Evolutionary conservation across 2,329 filamentous ascomycete species (phyloP).

Genomic region (Fusarium sp.): DNA sequence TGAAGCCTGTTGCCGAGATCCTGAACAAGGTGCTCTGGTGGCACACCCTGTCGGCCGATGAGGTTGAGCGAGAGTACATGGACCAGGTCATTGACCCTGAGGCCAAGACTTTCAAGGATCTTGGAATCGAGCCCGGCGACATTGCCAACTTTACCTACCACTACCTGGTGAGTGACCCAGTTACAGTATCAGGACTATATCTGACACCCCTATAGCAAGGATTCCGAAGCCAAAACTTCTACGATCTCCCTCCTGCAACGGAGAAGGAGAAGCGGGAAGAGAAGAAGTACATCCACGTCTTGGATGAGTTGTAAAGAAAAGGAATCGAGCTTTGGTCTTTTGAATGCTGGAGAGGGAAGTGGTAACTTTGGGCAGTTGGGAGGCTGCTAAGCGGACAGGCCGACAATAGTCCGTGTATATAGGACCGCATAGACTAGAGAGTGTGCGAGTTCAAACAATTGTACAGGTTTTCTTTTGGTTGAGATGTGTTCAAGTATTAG

Average conservation of each 20-base stretch:
- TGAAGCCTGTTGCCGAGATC: constrained; percentile 80
- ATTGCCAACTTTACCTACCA: constrained; percentile 90
- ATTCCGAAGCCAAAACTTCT: constrained; percentile 89
- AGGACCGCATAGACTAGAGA: constrained; percentile 49
- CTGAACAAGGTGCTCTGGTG: constrained; percentile 92
- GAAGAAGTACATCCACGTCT: constrained; percentile 95
- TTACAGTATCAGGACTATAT: neutral
- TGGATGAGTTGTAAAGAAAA: constrained; percentile 80
- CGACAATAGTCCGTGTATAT: constrained; percentile 47
- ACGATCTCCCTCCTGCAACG: constrained; percentile 93
- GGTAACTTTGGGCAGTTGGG: neutral
- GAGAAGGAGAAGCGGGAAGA: constrained; percentile 95
- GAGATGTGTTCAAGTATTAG: neutral
- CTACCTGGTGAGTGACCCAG: constrained; percentile 78
- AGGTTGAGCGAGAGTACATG: constrained; percentile 92
- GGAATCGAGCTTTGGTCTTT: constrained; percentile 21
- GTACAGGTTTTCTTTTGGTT: constrained; percentile 46
- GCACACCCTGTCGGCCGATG: constrained; percentile 83
- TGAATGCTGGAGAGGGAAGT: constrained; percentile 33
- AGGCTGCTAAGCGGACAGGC: constrained; percentile 34
- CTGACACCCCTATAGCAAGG: constrained; percentile 72
- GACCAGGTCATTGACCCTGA: constrained; percentile 91
- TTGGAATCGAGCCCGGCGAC: constrained; percentile 90
- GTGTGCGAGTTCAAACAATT: constrained; percentile 47
- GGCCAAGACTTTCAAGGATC: constrained; percentile 95